Percentiles rank a stretch among this genome's conserved stretches.
Conservation (phyloP, 805 yeast species). For the Brettanomyces sp. region DNA sequence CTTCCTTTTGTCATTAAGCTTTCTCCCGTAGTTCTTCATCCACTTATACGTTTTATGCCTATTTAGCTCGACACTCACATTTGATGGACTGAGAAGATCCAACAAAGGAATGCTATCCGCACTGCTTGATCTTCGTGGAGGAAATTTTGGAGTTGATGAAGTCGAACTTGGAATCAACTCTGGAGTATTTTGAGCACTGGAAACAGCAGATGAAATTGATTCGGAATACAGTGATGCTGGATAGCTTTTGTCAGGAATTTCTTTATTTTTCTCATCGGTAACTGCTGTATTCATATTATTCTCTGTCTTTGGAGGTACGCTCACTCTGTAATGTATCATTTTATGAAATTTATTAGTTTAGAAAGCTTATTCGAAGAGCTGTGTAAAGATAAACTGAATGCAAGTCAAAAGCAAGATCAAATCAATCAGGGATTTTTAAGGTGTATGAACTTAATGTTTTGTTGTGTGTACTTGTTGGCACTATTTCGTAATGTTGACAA, state of each 20-base stretch:
- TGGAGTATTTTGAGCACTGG: not conserved
- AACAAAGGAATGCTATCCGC: constrained; percentile 22
- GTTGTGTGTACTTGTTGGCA: too few relatives aligned
- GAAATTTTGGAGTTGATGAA: not conserved
- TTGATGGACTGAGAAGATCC: constrained; percentile 23
- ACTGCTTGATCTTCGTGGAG: constrained; percentile 8
- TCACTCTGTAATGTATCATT: not conserved
- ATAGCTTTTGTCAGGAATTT: not conserved
- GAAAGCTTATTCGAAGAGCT: too few relatives aligned
- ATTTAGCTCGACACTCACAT: constrained; percentile 12
- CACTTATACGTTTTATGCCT: constrained; percentile 19
- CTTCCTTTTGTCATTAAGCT: constrained; percentile 18
- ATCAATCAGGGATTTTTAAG: too few relatives aligned
- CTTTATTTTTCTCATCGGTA: not conserved
- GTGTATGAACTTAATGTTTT: too few relatives aligned
- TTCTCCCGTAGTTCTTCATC: constrained; percentile 17
- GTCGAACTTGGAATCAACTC: not conserved
- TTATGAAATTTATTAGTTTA: too few relatives aligned
- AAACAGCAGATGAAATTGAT: not conserved
- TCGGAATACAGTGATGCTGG: not conserved
- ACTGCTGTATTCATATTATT: not conserved
- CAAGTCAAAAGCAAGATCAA: too few relatives aligned
- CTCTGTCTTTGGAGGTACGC: not conserved
- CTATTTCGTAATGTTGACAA: too few relatives aligned
- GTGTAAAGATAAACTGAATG: too few relatives aligned